phyloP scores from a whole-genome alignment of 495 filamentous ascomycete species.

The Talaromyces stipitatus region DNA sequence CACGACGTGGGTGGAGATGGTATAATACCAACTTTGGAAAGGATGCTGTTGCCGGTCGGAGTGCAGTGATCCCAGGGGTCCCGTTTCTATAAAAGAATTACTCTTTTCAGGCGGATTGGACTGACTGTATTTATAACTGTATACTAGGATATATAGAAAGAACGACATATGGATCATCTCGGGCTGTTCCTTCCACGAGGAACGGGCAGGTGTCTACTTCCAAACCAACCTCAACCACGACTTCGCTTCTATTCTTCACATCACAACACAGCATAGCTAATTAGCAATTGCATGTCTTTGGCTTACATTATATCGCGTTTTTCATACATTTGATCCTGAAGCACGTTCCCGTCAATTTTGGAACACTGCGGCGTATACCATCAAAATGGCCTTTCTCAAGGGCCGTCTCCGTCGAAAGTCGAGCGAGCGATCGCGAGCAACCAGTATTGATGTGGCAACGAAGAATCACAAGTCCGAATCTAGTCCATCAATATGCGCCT shows the following conservation, averaged over 20 bases:
- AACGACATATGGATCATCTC: neutral
- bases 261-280: neutral
- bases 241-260: neutral
- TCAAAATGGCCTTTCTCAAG: slow-evolving; percentile 1
- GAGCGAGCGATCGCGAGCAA: neutral
- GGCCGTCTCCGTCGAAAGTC: neutral
- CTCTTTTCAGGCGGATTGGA: too few species aligned
- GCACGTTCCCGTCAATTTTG: neutral
- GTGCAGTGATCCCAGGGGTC: slow-evolving; percentile 77
- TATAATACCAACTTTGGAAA: slow-evolving; percentile 82
- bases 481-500: neutral
- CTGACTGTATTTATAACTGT: too few species aligned
- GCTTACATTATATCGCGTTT: neutral
- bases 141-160: too few species aligned
- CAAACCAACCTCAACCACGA: neutral
- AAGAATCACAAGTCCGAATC: neutral
- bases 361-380: neutral
- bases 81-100: slow-evolving; percentile 23
- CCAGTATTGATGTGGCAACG: neutral
- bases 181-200: neutral
- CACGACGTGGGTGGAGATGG: slow-evolving; percentile 76
- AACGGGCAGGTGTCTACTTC: neutral
- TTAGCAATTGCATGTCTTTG: neutral
- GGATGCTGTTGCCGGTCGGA: slow-evolving; percentile 63
- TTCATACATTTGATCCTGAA: neutral